Evolutionary conservation across 106 monocot genomes (phyloP), one percentile per base, ranked within the genome.

Genomic region (Dendrobium chrysotoxum): DNA sequence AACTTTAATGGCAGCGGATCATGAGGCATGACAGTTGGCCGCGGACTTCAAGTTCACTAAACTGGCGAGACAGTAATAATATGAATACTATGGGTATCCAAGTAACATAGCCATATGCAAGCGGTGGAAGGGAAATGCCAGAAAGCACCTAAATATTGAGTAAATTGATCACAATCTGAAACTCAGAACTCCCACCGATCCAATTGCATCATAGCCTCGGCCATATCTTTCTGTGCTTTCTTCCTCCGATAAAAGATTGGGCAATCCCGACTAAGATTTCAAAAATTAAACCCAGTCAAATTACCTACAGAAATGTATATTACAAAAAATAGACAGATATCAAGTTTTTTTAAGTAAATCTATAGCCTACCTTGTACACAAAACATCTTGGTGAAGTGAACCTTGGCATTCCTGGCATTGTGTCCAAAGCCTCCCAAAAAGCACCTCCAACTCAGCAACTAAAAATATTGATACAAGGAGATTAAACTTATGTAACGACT

Each of bases 341-440:
- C 5, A 35, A 70, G 20, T 70, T 30, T 35, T 28, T 31, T 70
- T 3, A 16, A 10, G 35, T 70, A 35, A 70, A 35, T 70, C 16
- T 31, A 16, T 25, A 76, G 31, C 35, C 70, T 30, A 95, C 98
- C 98, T 99, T 30, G 98, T 99, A 83, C 98, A 99, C 45, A 99
- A 81, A 54, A 99, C 98, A 80, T 99, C 95, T 80, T 99, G 98
- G 77, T 99, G 98, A 66, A 99, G 95, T 79, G 98, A 99, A 75
- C 98, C 98, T 83, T 99, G 98, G 77, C 98, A 99, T 58, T 99
- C 98, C 83, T 99, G 98, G 78, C 98, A 99, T 40, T 99, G 98
- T 26, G 98, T 99, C 98, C 98, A 99, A 57, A 99, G 76, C 83
- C 87, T 91, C 75, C 98, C 98, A 85, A 99, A 99, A 79, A 99